Evolutionary conservation across 2,329 filamentous ascomycete species (phyloP).

Genomic region (Penicillium hordei): DNA sequence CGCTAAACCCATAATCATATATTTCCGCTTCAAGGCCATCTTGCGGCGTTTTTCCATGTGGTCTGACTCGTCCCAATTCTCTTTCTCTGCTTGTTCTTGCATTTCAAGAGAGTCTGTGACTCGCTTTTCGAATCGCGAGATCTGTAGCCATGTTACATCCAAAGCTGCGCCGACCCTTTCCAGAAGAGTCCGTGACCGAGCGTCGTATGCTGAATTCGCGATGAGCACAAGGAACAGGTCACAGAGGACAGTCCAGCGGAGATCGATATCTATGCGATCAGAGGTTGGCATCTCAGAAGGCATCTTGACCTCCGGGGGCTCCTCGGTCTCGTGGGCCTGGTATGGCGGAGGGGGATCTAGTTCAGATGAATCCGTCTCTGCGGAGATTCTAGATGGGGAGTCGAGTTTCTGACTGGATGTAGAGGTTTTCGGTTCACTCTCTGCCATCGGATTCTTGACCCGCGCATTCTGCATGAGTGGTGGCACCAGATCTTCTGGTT

Average conservation of each 20-base stretch:
- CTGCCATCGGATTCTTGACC: slow-evolving; percentile 87
- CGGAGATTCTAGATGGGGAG: slow-evolving; percentile 34
- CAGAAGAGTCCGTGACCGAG: slow-evolving; percentile 78
- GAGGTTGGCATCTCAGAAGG: slow-evolving; percentile 80
- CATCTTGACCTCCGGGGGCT: slow-evolving; percentile 75
- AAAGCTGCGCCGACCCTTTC: slow-evolving; percentile 80
- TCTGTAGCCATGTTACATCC: slow-evolving; percentile 84
- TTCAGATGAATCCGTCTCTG: slow-evolving; percentile 44
- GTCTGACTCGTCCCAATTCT: slow-evolving; percentile 97
- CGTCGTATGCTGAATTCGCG: slow-evolving; percentile 90
- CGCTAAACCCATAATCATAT: slow-evolving; percentile 94
- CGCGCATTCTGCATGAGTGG: slow-evolving; percentile 87
- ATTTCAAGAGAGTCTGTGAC: slow-evolving; percentile 96
- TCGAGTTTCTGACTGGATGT: slow-evolving; percentile 30
- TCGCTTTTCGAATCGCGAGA: slow-evolving; percentile 94
- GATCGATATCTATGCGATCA: slow-evolving; percentile 87
- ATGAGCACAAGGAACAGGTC: slow-evolving; percentile 95
- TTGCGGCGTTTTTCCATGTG: slow-evolving; percentile 87
- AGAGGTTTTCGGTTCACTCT: slow-evolving; percentile 43
- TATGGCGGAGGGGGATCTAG: slow-evolving; percentile 56
- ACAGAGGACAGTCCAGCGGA: slow-evolving; percentile 95
- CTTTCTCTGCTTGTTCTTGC: slow-evolving; percentile 90
- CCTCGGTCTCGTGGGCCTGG: slow-evolving; percentile 63
- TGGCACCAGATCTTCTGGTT: slow-evolving; percentile 78
- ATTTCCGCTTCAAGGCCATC: slow-evolving; percentile 73